Conservation (phyloP, 2,329 filamentous ascomycete genomes). For the Diaporthe ilicicola region DNA sequence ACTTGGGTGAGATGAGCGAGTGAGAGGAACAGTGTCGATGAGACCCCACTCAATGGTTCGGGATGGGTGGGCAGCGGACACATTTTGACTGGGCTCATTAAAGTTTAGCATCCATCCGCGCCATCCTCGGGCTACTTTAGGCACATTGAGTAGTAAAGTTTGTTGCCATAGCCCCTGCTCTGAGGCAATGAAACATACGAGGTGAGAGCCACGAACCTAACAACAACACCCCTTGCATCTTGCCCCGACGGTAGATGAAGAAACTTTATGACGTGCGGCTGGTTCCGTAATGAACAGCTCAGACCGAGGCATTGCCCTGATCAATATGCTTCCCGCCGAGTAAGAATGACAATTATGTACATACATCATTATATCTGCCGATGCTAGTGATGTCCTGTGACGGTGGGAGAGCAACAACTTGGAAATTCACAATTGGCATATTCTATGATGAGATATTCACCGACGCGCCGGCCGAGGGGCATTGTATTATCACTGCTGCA, state of each 20-base stretch:
- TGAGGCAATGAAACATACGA: slow-evolving; percentile 16
- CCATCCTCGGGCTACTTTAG: slow-evolving; percentile 2
- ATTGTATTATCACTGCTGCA: not conserved
- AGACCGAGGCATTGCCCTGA: not conserved
- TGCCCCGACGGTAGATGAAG: slow-evolving; percentile 14
- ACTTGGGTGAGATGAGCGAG: not conserved
- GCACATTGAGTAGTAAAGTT: slow-evolving; percentile 8
- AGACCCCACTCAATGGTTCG: not conserved
- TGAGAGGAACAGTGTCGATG: not conserved
- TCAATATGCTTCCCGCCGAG: not conserved
- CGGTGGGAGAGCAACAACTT: not conserved
- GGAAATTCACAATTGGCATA: not conserved
- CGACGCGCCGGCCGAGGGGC: not conserved
- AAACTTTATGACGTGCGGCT: slow-evolving; percentile 2
- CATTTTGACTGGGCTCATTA: slow-evolving; percentile 12
- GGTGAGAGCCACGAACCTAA: slow-evolving; percentile 21
- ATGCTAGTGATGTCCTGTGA: not conserved
- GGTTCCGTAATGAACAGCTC: not conserved
- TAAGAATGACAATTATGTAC: not conserved
- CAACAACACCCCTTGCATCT: not conserved
- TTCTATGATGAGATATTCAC: not conserved
- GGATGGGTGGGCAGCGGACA: not conserved
- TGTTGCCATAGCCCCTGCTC: slow-evolving; percentile 11
- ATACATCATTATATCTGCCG: too few relatives aligned
- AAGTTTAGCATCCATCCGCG: slow-evolving; percentile 16